These are phyloP conservation scores for Talaromyces liani DNA, from an alignment of 495 filamentous ascomycete genomes.

Conservation along the genomic window DNA sequence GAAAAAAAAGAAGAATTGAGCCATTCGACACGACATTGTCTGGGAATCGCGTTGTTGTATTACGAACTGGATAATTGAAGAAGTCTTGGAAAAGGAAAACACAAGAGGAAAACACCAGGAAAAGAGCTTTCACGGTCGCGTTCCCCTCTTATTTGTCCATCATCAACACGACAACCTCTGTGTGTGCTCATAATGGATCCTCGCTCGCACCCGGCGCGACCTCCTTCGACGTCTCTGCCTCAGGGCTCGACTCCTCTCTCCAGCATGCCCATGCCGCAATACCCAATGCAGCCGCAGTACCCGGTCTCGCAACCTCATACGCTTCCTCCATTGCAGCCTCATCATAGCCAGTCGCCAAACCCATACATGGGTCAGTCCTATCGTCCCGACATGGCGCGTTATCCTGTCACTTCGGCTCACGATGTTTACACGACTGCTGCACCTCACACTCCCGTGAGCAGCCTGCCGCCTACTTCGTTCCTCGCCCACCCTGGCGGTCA, in stretches of 20 bases:
- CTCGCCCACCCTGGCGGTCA: constrained; percentile 43
- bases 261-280: constrained; percentile 44
- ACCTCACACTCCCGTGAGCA: constrained; percentile 51
- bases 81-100: constrained; percentile 12
- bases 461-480: constrained; percentile 46
- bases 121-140: constrained; percentile 14
- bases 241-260: constrained; percentile 43
- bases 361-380: constrained; percentile 51
- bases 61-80: constrained; percentile 13
- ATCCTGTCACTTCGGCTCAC: constrained; percentile 54
- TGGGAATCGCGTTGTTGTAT: not conserved
- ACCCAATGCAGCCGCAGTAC: constrained; percentile 51
- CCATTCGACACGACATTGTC: constrained; percentile 15
- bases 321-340: constrained; percentile 63
- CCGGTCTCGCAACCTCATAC: constrained; percentile 54
- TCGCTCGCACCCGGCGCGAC: constrained; percentile 48
- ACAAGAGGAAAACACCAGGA: constrained; percentile 13
- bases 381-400: constrained; percentile 57
- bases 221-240: constrained; percentile 49
- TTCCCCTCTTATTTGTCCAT: constrained; percentile 11
- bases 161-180: constrained; percentile 12
- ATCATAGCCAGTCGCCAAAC: constrained; percentile 41
- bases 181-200: constrained; percentile 32
- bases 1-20: not conserved
- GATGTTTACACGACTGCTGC: constrained; percentile 46